Base-by-base conservation (phyloP, 163 green algal genomes). In the Trebouxiophyceae sp. region DNA sequence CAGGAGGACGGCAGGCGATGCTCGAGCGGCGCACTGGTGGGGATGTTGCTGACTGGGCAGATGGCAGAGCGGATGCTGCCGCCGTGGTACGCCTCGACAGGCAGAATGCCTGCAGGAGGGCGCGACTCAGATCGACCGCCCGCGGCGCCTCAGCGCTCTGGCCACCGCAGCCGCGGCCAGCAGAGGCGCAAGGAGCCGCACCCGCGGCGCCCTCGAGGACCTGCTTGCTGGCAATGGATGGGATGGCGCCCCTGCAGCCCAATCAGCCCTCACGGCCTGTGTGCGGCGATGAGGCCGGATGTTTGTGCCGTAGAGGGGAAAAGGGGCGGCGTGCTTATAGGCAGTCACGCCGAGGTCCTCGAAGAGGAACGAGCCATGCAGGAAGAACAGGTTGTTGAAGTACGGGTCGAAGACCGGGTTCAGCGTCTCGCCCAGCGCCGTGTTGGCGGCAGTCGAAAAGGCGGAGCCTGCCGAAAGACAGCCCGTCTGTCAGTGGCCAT, bases 341-440 rank as follows among this genome's bases (percentile, higher is more conserved):
- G 39, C 39, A 16, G 39, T 50, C 39, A 50, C 39, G 16, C 39
- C 39, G 8, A 50, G 8, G 16, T 50, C 39, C 39, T 50, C 78
- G 60, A 83, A 85, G 63, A 83, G 81, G 70, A 81, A 85, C 23
- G 75, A 72, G 5, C 54, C 77, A 31, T 79, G 77, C 26, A 70
- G 65, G 65, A 57, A 50, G 39, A 50, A 50, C 8, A 50, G 39
- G 39, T 16, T 50, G 39, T 50, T 50, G 39, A 50, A 16, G 39
- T 50, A 50, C 8, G 39, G 39, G 39, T 8, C 8, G 39, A 50
- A 50, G 39, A 16, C 16, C 8, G 39, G 39, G 39, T 8, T 50
- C 39, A 50, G 39, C 16, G 39, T 50, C 39, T n/a, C 16, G 39
- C 39, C 39, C 8, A 70, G 33, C 7, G 74, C 74, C 0, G 60